Evolutionary conservation across 2,329 filamentous ascomycete genomes (phyloP).

Genomic region (Diplodia mutila): DNA sequence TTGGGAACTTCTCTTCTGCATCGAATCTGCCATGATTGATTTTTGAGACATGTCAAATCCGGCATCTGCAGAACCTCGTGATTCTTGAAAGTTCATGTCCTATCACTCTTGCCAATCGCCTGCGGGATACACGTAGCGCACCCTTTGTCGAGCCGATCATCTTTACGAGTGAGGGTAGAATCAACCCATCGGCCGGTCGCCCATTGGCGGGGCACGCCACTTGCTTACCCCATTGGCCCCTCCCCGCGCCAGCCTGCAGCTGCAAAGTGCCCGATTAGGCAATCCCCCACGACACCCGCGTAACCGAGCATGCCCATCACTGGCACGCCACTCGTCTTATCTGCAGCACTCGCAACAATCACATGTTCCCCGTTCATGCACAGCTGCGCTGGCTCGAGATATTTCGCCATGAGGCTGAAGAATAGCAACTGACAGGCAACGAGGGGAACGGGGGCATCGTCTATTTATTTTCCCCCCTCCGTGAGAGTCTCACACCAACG

Average conservation of each 20-base stretch:
- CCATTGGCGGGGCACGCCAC: not conserved
- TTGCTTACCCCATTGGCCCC: not conserved
- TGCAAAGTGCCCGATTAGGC: conserved; percentile 11
- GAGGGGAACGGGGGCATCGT: too few species aligned
- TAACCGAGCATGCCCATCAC: conserved; percentile 3
- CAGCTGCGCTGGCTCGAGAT: conserved; percentile 11
- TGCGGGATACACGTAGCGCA: conserved; percentile 7
- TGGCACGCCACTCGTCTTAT: conserved; percentile 10
- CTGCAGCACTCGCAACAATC: not conserved
- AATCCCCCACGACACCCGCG: not conserved
- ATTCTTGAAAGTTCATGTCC: not conserved
- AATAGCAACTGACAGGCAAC: not conserved
- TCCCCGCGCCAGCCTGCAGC: not conserved
- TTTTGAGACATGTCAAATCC: not conserved
- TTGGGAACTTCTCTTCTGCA: not conserved
- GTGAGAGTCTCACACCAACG: not conserved
- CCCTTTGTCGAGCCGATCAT: conserved; percentile 11
- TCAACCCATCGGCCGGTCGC: not conserved
- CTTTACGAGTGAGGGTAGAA: conserved; percentile 15
- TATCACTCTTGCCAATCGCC: not conserved
- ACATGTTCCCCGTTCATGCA: conserved; percentile 9
- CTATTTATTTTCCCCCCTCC: not conserved
- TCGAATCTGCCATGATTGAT: not conserved
- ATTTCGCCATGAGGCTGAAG: not conserved
- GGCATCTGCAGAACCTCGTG: too few species aligned